These are phyloP conservation scores for Fusarium zealandicum DNA, from an alignment of 2,329 filamentous ascomycete species.

Conservation along the genomic window DNA sequence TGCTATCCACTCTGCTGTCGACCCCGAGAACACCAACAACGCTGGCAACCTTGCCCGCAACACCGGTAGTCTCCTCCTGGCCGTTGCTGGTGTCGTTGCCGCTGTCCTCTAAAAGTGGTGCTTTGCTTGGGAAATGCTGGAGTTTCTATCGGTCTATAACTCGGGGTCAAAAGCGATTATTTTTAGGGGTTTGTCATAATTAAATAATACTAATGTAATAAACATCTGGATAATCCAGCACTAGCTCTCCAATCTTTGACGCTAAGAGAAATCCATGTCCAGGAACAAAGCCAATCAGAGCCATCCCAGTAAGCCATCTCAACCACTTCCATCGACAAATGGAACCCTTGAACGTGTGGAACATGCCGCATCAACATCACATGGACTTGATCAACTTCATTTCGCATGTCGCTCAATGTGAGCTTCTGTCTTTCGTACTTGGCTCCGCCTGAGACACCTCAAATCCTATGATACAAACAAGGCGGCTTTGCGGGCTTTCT, in stretches of 20 bases:
- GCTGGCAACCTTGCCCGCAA: slow-evolving; percentile 44
- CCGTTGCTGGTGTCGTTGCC: slow-evolving; percentile 49
- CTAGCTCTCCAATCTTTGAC: no score
- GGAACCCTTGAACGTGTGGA: neutral
- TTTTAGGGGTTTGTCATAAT: neutral
- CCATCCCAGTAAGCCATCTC: neutral
- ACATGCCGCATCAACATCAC: no score
- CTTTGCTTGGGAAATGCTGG: neutral
- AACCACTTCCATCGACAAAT: neutral
- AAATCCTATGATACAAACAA: slow-evolving; percentile 31
- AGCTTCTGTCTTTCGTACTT: slow-evolving; percentile 24
- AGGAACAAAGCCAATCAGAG: neutral
- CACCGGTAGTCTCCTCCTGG: slow-evolving; percentile 47
- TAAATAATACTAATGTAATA: slow-evolving; percentile 39
- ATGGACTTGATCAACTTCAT: neutral
- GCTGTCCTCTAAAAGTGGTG: slow-evolving; percentile 46
- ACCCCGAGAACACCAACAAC: slow-evolving; percentile 35
- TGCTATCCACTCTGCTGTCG: slow-evolving; percentile 11
- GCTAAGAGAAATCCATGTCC: neutral
- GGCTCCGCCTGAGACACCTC: slow-evolving; percentile 3
- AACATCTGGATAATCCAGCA: neutral
- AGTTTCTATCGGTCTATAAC: slow-evolving; percentile 12
- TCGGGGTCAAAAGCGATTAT: slow-evolving; percentile 19
- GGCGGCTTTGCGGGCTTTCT: slow-evolving; percentile 4
- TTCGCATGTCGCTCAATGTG: slow-evolving; percentile 14